These are phyloP conservation scores for Peltaster fructicola DNA, from an alignment of 2,329 filamentous ascomycete genomes.

Conservation along the genomic window DNA sequence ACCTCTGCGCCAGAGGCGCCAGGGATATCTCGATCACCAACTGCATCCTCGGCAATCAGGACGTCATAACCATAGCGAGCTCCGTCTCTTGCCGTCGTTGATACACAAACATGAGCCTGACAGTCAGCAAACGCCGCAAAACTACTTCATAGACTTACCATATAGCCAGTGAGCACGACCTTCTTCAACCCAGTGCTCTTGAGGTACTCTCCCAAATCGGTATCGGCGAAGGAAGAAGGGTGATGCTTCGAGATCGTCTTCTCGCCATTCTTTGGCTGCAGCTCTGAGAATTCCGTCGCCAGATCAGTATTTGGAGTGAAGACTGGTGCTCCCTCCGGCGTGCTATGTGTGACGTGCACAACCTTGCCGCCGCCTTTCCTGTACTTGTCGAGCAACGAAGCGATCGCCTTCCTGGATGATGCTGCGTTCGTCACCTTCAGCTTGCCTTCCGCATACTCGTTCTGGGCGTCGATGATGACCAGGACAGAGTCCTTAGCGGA, in stretches of 20 bases:
- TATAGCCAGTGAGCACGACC: slow-evolving; percentile 44
- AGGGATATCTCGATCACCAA: slow-evolving; percentile 50
- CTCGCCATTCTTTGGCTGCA: slow-evolving; percentile 37
- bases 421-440: slow-evolving; percentile 38
- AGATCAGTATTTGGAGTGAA: slow-evolving; percentile 46
- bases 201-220: slow-evolving; percentile 39
- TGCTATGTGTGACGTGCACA: slow-evolving; percentile 44
- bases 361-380: slow-evolving; percentile 36
- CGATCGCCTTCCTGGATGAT: slow-evolving; percentile 38
- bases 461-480: slow-evolving; percentile 54
- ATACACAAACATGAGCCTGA: slow-evolving; percentile 46
- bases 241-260: slow-evolving; percentile 40
- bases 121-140: slow-evolving; percentile 1
- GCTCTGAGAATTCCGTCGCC: slow-evolving; percentile 42
- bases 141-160: slow-evolving; percentile 19
- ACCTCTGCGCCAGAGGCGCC: slow-evolving; percentile 39
- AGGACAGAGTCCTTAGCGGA: slow-evolving; percentile 40
- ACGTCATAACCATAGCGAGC: slow-evolving; percentile 46
- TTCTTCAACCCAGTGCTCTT: slow-evolving; percentile 35
- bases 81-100: slow-evolving; percentile 44
- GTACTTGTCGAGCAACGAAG: slow-evolving; percentile 40
- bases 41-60: slow-evolving; percentile 40
- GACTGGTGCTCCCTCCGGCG: slow-evolving; percentile 43
- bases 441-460: slow-evolving; percentile 45
- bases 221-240: slow-evolving; percentile 43